Evolutionary conservation across 208 protist genomes (phyloP).

Genomic region (Trichomonas tenax): DNA sequence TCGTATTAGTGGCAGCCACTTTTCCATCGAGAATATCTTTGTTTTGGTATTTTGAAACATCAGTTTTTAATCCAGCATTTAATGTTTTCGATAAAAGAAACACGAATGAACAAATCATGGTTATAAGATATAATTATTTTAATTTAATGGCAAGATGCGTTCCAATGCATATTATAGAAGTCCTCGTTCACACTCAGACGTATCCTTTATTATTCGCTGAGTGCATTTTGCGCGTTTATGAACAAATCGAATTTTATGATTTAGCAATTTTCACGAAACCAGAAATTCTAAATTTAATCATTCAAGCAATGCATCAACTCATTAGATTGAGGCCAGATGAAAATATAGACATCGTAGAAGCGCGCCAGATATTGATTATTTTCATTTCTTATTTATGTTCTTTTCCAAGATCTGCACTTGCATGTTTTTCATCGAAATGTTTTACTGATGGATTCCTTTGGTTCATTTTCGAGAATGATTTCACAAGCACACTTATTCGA

Average conservation of each 20-base stretch:
- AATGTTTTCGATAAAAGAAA: background rate
- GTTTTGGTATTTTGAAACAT: background rate
- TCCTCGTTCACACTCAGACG: background rate
- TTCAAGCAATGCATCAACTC: background rate
- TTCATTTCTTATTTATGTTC: background rate
- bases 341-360: background rate
- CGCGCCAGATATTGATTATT: background rate
- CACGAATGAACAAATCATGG: background rate
- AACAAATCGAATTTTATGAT: background rate
- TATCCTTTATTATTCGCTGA: background rate
- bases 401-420: background rate
- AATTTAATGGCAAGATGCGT: background rate
- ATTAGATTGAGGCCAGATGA: background rate
- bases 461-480: background rate
- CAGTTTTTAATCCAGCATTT: background rate
- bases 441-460: background rate
- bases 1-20: background rate
- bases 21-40: background rate
- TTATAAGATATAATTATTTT: background rate
- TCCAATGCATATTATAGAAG: background rate
- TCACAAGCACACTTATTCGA: background rate
- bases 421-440: background rate
- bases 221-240: background rate
- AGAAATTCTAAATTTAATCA: background rate
- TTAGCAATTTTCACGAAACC: background rate